Evolutionary conservation across 768 basidiomycete species (phyloP), one percentile per base, ranked within the genome.

Genomic region (Cubamyces lactineus): DNA sequence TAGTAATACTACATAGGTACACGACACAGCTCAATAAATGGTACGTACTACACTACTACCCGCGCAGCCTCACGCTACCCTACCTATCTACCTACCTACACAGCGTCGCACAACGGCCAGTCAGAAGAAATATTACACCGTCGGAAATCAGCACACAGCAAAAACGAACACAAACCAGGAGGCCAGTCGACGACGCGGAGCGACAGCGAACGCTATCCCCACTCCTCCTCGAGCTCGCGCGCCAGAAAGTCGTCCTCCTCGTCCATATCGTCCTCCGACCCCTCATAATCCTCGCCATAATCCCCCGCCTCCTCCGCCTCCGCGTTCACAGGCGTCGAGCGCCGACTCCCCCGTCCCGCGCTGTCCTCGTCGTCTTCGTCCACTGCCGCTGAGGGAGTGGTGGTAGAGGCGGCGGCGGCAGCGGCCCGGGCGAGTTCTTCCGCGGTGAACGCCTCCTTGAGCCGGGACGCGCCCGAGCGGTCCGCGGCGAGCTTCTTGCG

Each of bases 211-310:
- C 19, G 67, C 74, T 86, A 92, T 84, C 89, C 87, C 84, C 82
- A 84, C 62, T 91, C 89, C 71, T 88, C 88, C 70, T 85, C 88
- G 66, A 92, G 77, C 69, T 89, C 91, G 41, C 86, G 80, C n/a
- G 89, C 86, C n/a, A 92, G 77, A 71, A 91, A 91, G 71, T 92
- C 90, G 43, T 91, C 89, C 4, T 89, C 89, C 1, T 83, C 81
- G 1, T 85, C 85, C 0, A 80, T 82, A 13, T 78, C 82, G 0
- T 78, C 80, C 0, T 76, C 80, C 0, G 80, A 82, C 2, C 81
- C 64, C 24, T 66, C 62, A 9, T 68, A 64, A 19, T 67, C 67
- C 13, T 67, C 82, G 4, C 83, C 84, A 0, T 80, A 83, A 0
- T 78, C 73, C 0, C 60, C 64, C 21, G 71, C 67, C 41, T 56